phyloP scores from a whole-genome alignment of 352 stramenopile genomes.

The Phytophthora pistaciae region DNA sequence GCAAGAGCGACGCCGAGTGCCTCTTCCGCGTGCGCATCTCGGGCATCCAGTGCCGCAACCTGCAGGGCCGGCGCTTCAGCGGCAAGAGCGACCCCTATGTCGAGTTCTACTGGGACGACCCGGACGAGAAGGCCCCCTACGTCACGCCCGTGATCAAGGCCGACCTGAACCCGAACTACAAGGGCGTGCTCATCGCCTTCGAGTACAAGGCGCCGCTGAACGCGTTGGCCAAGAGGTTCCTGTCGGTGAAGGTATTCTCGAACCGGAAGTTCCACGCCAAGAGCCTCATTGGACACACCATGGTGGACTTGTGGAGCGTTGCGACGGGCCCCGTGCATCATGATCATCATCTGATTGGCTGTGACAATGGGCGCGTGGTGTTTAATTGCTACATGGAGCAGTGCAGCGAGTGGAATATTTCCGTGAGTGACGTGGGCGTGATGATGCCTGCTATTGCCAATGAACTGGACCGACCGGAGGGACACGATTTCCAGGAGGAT shows the following conservation, averaged over 20 bases:
- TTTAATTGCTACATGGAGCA: slow-evolving; percentile 95
- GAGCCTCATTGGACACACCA: slow-evolving; percentile 76
- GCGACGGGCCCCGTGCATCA: slow-evolving; percentile 89
- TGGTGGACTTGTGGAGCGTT: slow-evolving; percentile 85
- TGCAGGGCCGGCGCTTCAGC: slow-evolving; percentile 81
- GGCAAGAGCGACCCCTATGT: slow-evolving; percentile 90
- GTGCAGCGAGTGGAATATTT: slow-evolving; percentile 92
- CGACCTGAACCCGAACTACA: slow-evolving; percentile 91
- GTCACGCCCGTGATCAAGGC: slow-evolving; percentile 85
- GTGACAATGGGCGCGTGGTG: slow-evolving; percentile 88
- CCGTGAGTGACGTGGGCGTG: slow-evolving; percentile 86
- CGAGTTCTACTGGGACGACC: slow-evolving; percentile 89
- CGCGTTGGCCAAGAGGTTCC: slow-evolving; percentile 59
- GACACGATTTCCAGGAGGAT: slow-evolving; percentile 92
- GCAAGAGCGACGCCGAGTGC: slow-evolving; percentile 67
- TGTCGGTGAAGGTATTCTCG: slow-evolving; percentile 88
- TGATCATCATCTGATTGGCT: slow-evolving; percentile 87
- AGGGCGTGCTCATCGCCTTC: slow-evolving; percentile 86
- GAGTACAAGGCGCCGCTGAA: slow-evolving; percentile 84
- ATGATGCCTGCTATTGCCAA: slow-evolving; percentile 92
- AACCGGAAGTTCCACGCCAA: slow-evolving; percentile 84
- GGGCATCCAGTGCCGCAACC: slow-evolving; percentile 90
- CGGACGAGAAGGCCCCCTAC: slow-evolving; percentile 74
- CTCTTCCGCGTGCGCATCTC: slow-evolving; percentile 88
- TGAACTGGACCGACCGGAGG: slow-evolving; percentile 88